These are phyloP conservation scores for Lathyrus tuberosus DNA, from an alignment of 306 rosid species.

Conservation along the genomic window DNA sequence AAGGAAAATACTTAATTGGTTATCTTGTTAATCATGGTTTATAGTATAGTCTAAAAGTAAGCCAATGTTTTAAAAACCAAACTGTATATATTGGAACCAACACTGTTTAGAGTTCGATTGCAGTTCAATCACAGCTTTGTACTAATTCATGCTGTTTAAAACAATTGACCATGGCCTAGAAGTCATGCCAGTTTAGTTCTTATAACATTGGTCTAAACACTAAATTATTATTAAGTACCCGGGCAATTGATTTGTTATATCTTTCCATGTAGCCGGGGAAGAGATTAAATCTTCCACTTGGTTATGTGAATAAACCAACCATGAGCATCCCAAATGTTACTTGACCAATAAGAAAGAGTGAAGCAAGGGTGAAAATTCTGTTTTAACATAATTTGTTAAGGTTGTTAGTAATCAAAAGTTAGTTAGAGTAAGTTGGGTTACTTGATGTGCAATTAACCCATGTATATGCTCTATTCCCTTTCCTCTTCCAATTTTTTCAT, in stretches of 20 bases:
- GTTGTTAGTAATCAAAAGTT: too few relatives aligned
- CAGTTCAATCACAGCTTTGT: not conserved
- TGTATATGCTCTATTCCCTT: too few relatives aligned
- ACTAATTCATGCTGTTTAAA: not conserved
- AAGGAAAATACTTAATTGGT: slow-evolving; percentile 16
- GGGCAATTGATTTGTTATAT: slow-evolving; percentile 71
- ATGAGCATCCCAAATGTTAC: too few relatives aligned
- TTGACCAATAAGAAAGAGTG: too few relatives aligned
- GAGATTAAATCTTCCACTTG: too few relatives aligned
- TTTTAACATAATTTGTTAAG: too few relatives aligned
- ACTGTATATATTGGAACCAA: not conserved
- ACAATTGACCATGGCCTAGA: not conserved
- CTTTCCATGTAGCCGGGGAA: slow-evolving; percentile 92
- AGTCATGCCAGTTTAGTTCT: not conserved
- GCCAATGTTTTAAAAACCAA: not conserved
- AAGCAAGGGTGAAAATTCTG: too few relatives aligned
- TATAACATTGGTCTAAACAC: not conserved
- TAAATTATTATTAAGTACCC: slow-evolving; percentile 50
- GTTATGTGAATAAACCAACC: too few relatives aligned
- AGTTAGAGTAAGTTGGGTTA: too few relatives aligned
- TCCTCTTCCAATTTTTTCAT: too few relatives aligned
- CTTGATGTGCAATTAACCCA: too few relatives aligned
- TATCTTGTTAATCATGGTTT: slow-evolving; percentile 12
- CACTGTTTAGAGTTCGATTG: not conserved
- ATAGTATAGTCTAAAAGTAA: slow-evolving; percentile 4